phyloP scores from a whole-genome alignment of 306 rosid genomes.

The Quercus cerris region DNA sequence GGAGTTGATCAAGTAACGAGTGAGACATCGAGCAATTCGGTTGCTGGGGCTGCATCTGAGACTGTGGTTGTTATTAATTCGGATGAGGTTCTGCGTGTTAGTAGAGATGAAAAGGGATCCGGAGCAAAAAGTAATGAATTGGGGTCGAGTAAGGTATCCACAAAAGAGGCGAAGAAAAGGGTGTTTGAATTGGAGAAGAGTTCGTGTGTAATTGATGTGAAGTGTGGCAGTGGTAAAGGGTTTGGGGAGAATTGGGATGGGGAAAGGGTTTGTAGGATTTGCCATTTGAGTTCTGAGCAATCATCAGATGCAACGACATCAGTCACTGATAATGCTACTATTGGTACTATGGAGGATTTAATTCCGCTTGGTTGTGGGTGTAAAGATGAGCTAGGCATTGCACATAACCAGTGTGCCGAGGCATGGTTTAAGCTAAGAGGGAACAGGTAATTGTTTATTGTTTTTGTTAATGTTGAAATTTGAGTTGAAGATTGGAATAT shows the following conservation, averaged over 20 bases:
- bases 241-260: conserved; percentile 47
- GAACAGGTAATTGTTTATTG: conserved; percentile 62
- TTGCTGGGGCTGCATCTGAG: conserved; percentile 39
- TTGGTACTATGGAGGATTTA: conserved; percentile 37
- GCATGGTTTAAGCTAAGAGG: conserved; percentile 89
- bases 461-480: conserved; percentile 4
- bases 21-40: conserved; percentile 36
- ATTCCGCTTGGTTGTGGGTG: conserved; percentile 89
- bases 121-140: conserved; percentile 35
- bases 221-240: conserved; percentile 41
- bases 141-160: conserved; percentile 36
- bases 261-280: conserved; percentile 88
- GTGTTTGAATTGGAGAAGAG: conserved; percentile 42
- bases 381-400: conserved; percentile 85
- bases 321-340: conserved; percentile 17
- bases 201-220: conserved; percentile 56
- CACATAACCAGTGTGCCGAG: conserved; percentile 87
- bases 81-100: conserved; percentile 31
- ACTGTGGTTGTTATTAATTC: conserved; percentile 46
- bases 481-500: conserved; percentile 3
- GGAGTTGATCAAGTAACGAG: conserved; percentile 40
- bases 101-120: conserved; percentile 33
- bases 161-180: conserved; percentile 34
- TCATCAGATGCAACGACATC: conserved; percentile 40
- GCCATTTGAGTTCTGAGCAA: conserved; percentile 67